Conservation (phyloP, 140 eudicot species). For the Stevia rebaudiana region DNA sequence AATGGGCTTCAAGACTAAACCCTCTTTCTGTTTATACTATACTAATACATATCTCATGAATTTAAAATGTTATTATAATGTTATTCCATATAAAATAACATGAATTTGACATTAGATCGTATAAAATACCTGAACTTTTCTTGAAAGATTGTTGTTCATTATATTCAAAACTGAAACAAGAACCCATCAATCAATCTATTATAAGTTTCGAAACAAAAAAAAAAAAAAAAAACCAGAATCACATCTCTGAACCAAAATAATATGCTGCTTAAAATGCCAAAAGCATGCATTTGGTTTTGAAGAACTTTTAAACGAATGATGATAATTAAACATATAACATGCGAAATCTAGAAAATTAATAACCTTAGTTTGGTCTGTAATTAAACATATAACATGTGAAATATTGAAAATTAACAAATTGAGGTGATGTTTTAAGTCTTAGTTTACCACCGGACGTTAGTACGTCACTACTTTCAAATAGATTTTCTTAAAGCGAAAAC, state of each 20-base stretch:
- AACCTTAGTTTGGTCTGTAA: no score
- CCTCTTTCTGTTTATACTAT: background rate
- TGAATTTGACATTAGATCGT: background rate
- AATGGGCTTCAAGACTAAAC: background rate
- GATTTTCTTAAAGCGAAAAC: no score
- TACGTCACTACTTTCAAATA: no score
- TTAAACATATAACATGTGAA: no score
- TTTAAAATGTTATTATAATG: background rate
- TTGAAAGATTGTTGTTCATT: slow-evolving; percentile 34
- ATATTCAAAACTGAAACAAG: slow-evolving; percentile 58
- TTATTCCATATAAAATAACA: background rate
- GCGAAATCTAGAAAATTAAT: no score
- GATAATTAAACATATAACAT: no score
- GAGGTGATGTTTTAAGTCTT: no score
- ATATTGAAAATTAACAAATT: no score
- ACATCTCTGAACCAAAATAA: slow-evolving; percentile 30
- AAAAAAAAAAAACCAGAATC: slow-evolving; percentile 32
- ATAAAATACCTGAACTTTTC: slow-evolving; percentile 31
- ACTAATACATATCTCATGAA: background rate
- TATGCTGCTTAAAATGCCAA: no score
- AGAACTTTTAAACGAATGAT: no score
- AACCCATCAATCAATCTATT: slow-evolving; percentile 41
- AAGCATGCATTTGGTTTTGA: no score
- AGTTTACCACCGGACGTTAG: no score
- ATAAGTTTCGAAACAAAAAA: slow-evolving; percentile 6